These are phyloP conservation scores for Scalesia atractyloides DNA, from an alignment of 129 eudicot genomes.

Conservation along the genomic window DNA sequence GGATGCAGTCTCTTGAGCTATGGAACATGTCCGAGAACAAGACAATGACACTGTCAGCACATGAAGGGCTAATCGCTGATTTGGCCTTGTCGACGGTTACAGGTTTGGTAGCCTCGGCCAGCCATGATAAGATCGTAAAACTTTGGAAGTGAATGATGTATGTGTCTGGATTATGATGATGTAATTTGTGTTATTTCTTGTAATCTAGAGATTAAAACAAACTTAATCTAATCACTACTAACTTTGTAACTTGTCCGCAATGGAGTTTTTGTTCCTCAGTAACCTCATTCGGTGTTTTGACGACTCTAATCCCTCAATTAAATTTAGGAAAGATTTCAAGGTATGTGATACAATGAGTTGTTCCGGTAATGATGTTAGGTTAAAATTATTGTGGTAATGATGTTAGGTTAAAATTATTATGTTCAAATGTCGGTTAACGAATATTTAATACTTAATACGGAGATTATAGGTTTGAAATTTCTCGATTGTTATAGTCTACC, in stretches of 20 bases:
- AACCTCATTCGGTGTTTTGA: too few species aligned
- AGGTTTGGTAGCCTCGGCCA: conserved; percentile 89
- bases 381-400: too few species aligned
- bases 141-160: conserved; percentile 65
- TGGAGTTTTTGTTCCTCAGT: not conserved
- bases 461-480: too few species aligned
- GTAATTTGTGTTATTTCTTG: not conserved
- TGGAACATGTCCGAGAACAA: conserved; percentile 97
- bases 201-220: not conserved
- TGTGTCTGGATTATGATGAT: not conserved
- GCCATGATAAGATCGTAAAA: conserved; percentile 91
- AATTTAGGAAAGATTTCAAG: too few species aligned
- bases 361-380: too few species aligned
- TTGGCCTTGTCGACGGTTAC: conserved; percentile 75
- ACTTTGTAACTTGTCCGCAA: not conserved
- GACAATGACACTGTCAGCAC: conserved; percentile 87
- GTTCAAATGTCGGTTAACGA: too few species aligned
- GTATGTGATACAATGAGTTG: too few species aligned
- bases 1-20: conserved; percentile 78
- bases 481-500: too few species aligned
- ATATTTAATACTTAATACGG: too few species aligned
- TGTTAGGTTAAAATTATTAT: too few species aligned
- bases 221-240: not conserved
- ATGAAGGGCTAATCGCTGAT: conserved; percentile 84
- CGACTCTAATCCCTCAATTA: too few species aligned